phyloP scores from a whole-genome alignment of 1,139 yeast genomes.

The Arxiozyma bovina region DNA sequence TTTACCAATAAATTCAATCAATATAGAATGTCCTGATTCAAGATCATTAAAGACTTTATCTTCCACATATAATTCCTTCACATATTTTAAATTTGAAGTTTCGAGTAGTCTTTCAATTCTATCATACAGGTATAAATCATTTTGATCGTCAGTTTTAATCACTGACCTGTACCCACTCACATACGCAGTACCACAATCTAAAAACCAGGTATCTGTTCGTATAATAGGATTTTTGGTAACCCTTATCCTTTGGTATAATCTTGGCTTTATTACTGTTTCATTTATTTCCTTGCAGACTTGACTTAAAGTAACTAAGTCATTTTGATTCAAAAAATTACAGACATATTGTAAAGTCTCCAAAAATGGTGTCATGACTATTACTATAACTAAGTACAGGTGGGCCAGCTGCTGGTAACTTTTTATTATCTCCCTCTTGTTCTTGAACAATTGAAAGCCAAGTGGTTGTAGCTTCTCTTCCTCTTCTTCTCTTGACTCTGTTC shows the following conservation, averaged over 20 bases:
- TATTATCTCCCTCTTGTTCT: neutral
- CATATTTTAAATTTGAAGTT: slow-evolving; percentile 8
- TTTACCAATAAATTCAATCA: slow-evolving; percentile 15
- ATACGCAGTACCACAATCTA: slow-evolving; percentile 28
- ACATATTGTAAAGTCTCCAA: neutral
- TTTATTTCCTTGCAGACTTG: slow-evolving; percentile 12
- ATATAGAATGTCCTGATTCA: slow-evolving; percentile 12
- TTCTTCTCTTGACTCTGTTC: neutral
- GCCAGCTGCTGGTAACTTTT: neutral
- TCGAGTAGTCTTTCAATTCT: slow-evolving; percentile 25
- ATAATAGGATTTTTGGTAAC: slow-evolving; percentile 27
- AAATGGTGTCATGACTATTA: neutral
- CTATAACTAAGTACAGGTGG: neutral
- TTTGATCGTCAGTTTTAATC: slow-evolving; percentile 27
- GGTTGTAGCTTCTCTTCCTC: neutral
- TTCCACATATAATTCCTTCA: slow-evolving; percentile 18
- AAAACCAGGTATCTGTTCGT: slow-evolving; percentile 21
- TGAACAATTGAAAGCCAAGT: neutral
- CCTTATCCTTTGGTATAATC: slow-evolving; percentile 26
- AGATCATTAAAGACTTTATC: slow-evolving; percentile 21
- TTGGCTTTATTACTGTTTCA: slow-evolving; percentile 13
- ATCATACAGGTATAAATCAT: slow-evolving; percentile 31
- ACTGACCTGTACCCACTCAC: slow-evolving; percentile 26
- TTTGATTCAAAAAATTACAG: slow-evolving; percentile 24
- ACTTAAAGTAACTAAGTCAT: slow-evolving; percentile 21